These are phyloP conservation scores for Rhodotorula toruloides DNA, from an alignment of 768 basidiomycete species.

Conservation along the genomic window DNA sequence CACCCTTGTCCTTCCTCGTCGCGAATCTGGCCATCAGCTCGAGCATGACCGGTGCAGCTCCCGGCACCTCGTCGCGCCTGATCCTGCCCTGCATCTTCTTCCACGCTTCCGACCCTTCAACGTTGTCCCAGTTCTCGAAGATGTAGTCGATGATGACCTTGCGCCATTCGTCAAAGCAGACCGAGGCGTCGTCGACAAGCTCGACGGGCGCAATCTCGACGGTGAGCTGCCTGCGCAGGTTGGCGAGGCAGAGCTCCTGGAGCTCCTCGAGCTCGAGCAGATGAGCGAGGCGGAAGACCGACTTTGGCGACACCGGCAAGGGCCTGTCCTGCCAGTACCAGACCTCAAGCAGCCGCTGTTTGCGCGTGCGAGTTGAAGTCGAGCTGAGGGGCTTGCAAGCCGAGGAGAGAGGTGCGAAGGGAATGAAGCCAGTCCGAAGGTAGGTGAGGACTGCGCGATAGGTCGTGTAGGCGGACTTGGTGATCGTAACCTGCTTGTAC, in stretches of 20 bases:
- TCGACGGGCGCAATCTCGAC: background rate
- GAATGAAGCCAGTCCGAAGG: background rate
- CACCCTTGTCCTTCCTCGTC: too few relatives aligned
- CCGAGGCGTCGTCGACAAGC: background rate
- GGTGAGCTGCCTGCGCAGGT: background rate
- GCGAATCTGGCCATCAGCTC: background rate
- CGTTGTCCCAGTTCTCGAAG: background rate
- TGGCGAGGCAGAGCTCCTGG: background rate
- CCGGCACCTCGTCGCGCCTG: conserved; percentile 2
- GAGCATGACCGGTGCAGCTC: conserved; percentile 1
- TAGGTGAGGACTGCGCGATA: conserved; percentile 5
- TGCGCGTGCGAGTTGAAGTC: too few relatives aligned
- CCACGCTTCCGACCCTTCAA: background rate
- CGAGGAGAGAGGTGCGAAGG: background rate
- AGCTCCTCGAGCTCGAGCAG: background rate
- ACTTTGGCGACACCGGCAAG: conserved; percentile 4
- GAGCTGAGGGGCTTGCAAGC: background rate
- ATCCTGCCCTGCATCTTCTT: background rate
- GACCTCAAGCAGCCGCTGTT: background rate
- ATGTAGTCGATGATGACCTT: background rate
- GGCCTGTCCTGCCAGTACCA: background rate
- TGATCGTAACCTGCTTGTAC: background rate
- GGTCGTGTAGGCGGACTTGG: background rate
- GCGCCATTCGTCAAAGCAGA: background rate
- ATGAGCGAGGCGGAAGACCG: conserved; percentile 12